Conservation (phyloP, 176 grass and related monocot genomes). For the barley (Hordeum vulgare) region MorexV3_pseudomolecules_assembly NC_058520.1:533612950-533613449, state of each 20-base stretch:
- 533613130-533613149: constrained; percentile 10
- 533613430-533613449: not conserved
- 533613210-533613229: constrained; percentile 98
- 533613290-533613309: constrained; percentile 73
- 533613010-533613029: constrained; percentile 58
- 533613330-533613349: constrained; percentile 64
- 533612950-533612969: constrained; percentile 84
- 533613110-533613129: not conserved
- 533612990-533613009: constrained; percentile 95
- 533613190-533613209: constrained; percentile 97
- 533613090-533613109: not conserved
- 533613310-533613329: constrained; percentile 87
- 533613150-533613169: constrained; percentile 57
- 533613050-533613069: constrained; percentile 86
- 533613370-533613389: constrained; percentile 52
- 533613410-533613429: constrained; percentile 23
- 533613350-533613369: constrained; percentile 84
- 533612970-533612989: constrained; percentile 96
- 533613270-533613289: constrained; percentile 59
- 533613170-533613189: constrained; percentile 75
- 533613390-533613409: constrained; percentile 68
- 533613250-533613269: constrained; percentile 73
- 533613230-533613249: constrained; percentile 80
- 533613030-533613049: constrained; percentile 93
- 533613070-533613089: constrained; percentile 54